Conservation (phyloP, 805 yeast genomes). For the Danielozyma ontarioensis region DNA sequence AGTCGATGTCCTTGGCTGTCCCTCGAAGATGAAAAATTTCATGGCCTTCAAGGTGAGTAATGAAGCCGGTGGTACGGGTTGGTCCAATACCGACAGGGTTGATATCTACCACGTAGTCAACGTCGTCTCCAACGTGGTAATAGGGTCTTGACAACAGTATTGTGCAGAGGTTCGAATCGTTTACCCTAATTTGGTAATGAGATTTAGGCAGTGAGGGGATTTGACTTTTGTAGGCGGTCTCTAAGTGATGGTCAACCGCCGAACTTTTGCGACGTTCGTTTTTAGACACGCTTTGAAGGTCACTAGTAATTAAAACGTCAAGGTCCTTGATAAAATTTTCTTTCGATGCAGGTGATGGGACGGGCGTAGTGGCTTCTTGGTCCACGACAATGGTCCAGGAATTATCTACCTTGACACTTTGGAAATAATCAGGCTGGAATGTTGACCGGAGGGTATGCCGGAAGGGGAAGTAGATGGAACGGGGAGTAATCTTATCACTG, state of each 20-base stretch:
- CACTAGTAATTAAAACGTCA: constrained; percentile 25
- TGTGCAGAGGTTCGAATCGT: constrained; percentile 26
- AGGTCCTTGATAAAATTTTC: constrained; percentile 26
- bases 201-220: constrained; percentile 24
- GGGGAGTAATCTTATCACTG: constrained; percentile 9
- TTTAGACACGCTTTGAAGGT: constrained; percentile 28
- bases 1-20: constrained; percentile 7
- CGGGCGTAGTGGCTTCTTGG: background rate
- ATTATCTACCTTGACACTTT: constrained; percentile 17
- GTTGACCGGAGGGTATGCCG: constrained; percentile 25
- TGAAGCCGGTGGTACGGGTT: constrained; percentile 27
- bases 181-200: constrained; percentile 34
- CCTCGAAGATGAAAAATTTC: constrained; percentile 26
- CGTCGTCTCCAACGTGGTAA: constrained; percentile 36
- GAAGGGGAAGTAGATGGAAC: constrained; percentile 33
- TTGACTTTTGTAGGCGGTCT: constrained; percentile 16
- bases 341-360: constrained; percentile 4
- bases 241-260: constrained; percentile 4
- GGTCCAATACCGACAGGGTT: constrained; percentile 11
- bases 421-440: constrained; percentile 23
- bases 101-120: constrained; percentile 26
- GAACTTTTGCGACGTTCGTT: constrained; percentile 21
- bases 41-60: constrained; percentile 34
- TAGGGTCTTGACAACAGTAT: constrained; percentile 28
- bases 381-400: constrained; percentile 19